These are phyloP conservation scores for Blastobotrys proliferans DNA, from an alignment of 1,139 yeast genomes.

Conservation along the genomic window DNA sequence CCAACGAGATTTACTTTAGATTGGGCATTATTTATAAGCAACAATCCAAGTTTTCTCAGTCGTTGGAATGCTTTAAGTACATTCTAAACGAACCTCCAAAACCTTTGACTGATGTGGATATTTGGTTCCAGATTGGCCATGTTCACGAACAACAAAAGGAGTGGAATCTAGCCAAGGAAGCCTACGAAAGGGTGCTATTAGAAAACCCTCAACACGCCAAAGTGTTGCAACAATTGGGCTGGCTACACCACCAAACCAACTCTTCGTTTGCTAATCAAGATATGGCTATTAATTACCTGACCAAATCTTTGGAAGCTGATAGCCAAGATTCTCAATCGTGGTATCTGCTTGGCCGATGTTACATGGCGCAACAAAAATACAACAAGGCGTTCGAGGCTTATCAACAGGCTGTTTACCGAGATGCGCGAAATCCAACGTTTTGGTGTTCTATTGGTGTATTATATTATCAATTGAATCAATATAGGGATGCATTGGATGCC, in stretches of 20 bases:
- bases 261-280: slow-evolving; percentile 73
- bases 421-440: slow-evolving; percentile 93
- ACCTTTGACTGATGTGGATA: slow-evolving; percentile 93
- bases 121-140: slow-evolving; percentile 97
- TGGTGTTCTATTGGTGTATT: slow-evolving; percentile 99
- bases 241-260: slow-evolving; percentile 85
- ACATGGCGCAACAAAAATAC: slow-evolving; percentile 93
- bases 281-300: slow-evolving; percentile 72
- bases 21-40: slow-evolving; percentile 97
- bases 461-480: slow-evolving; percentile 92
- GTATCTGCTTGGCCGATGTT: slow-evolving; percentile 95
- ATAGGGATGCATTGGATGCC: slow-evolving; percentile 95
- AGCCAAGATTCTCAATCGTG: slow-evolving; percentile 91
- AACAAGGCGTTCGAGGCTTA: slow-evolving; percentile 96
- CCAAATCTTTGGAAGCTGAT: slow-evolving; percentile 86
- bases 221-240: slow-evolving; percentile 92
- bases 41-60: slow-evolving; percentile 81
- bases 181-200: slow-evolving; percentile 85
- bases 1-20: slow-evolving; percentile 92
- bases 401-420: slow-evolving; percentile 97
- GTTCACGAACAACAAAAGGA: slow-evolving; percentile 93
- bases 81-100: slow-evolving; percentile 88
- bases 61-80: slow-evolving; percentile 90
- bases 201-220: slow-evolving; percentile 94
- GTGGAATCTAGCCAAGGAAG: slow-evolving; percentile 87